Evolutionary conservation across 1,139 yeast species (phyloP).

Genomic region (Taphrina betulina): DNA sequence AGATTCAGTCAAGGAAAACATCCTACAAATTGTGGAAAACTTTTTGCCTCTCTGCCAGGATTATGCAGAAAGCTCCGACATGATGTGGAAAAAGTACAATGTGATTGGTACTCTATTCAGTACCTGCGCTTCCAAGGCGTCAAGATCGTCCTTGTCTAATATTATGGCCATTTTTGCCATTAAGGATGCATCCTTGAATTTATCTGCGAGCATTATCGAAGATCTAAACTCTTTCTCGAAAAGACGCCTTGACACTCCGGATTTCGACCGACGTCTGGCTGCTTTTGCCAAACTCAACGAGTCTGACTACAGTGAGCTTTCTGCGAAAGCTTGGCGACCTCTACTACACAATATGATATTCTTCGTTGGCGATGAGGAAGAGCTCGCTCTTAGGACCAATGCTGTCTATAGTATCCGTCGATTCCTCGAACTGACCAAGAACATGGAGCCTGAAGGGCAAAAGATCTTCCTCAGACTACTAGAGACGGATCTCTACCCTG

Average conservation of each 20-base stretch:
- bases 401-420: slow-evolving; percentile 66
- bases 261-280: slow-evolving; percentile 69
- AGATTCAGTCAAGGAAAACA: slow-evolving; percentile 56
- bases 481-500: slow-evolving; percentile 62
- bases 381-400: slow-evolving; percentile 75
- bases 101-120: slow-evolving; percentile 62
- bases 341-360: slow-evolving; percentile 65
- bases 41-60: slow-evolving; percentile 50
- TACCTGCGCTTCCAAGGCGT: slow-evolving; percentile 56
- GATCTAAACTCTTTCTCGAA: slow-evolving; percentile 70
- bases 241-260: slow-evolving; percentile 67
- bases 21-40: slow-evolving; percentile 59
- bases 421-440: slow-evolving; percentile 58
- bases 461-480: slow-evolving; percentile 52
- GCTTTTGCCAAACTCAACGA: slow-evolving; percentile 71
- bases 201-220: slow-evolving; percentile 54
- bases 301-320: slow-evolving; percentile 48
- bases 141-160: slow-evolving; percentile 60
- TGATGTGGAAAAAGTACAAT: slow-evolving; percentile 56
- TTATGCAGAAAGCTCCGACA: slow-evolving; percentile 55
- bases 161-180: slow-evolving; percentile 63
- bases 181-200: slow-evolving; percentile 50
- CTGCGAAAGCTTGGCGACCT: slow-evolving; percentile 75
- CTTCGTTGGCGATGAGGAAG: slow-evolving; percentile 74
- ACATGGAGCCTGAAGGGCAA: slow-evolving; percentile 35